Conservation (phyloP, 176 grass and related monocot genomes). For the Olyra latifolia region DNA sequence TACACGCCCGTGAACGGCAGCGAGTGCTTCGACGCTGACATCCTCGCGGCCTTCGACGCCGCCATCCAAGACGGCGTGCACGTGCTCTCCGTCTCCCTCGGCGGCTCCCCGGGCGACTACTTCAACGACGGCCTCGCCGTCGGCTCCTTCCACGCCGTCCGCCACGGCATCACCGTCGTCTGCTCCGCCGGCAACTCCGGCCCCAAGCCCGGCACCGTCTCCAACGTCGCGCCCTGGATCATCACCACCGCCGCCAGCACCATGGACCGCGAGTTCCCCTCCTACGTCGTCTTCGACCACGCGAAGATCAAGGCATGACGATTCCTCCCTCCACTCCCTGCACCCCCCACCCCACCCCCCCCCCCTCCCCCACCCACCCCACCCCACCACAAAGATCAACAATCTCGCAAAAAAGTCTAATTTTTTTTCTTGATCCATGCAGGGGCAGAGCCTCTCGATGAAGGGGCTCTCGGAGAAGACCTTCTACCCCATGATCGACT, state of each 20-base stretch:
- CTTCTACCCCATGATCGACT: constrained; percentile 61
- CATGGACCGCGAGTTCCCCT: constrained; percentile 73
- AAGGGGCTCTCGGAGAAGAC: constrained; percentile 22
- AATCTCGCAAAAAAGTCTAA: too few species aligned
- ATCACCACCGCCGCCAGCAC: constrained; percentile 65
- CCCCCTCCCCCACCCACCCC: too few species aligned
- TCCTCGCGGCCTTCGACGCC: constrained; percentile 66
- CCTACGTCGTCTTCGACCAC: constrained; percentile 37
- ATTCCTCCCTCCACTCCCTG: not conserved
- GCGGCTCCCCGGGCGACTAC: constrained; percentile 35
- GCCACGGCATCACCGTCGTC: constrained; percentile 56
- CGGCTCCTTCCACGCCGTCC: constrained; percentile 70
- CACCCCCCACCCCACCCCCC: too few species aligned
- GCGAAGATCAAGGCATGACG: constrained; percentile 29
- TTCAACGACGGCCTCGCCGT: constrained; percentile 55
- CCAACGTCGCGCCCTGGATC: constrained; percentile 68
- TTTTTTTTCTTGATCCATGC: not conserved
- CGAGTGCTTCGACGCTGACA: constrained; percentile 74
- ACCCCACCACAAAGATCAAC: too few species aligned
- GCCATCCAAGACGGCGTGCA: constrained; percentile 73
- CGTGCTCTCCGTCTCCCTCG: constrained; percentile 65
- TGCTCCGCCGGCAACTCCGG: constrained; percentile 79
- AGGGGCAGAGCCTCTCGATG: constrained; percentile 81
- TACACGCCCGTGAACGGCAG: constrained; percentile 48
- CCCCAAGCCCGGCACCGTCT: constrained; percentile 35